Evolutionary conservation across 345 rosid species (phyloP), one percentile per base, ranked within the genome.

Genomic region (Salix suchowensis): DNA sequence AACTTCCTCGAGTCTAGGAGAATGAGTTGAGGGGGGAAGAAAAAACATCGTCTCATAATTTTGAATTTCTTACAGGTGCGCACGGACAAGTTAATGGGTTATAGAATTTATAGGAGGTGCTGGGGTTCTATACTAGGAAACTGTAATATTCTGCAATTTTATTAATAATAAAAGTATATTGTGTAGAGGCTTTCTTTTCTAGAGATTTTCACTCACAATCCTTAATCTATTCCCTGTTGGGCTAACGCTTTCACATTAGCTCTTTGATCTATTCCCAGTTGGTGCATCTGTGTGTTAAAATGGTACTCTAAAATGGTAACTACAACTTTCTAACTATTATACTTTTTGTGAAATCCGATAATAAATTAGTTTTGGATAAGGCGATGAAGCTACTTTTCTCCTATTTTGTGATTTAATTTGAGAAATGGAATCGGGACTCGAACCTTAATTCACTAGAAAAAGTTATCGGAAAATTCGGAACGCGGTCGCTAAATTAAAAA

Each of bases 1-100:
- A 72, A 24, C 67, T 85, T 85, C 79, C 64, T 85, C 8, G 80
- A 86, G 0, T 74, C 82, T 5, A 77, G 80, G 82, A 84, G 75
- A 70, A 42, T 76, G 77, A 68, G 76, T 50, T n/a, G 10, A n/a
- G 24, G n/a, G 24, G 61, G 9, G 8, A 0, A 21, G n/a, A 21
- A 23, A n/a, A 9, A 2, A n/a, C n/a, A 21, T 8, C 12, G 4
- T 55, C 23, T 21, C 9, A 7, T 13, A n/a, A 21, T 11, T 21
- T n/a, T n/a, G 61, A n/a, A 4, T 21, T 1, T 21, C 0, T 40
- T 40, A 9, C 11, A 9, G 37, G 37, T 9, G 8, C 2, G 61
- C 3, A 54, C 61, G 23, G 12, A n/a, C 61, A 21, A 54, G 9
- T 0, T n/a, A 55, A 21, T 1, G 2, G 11, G 9, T 4, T n/a